Evolutionary conservation across 306 rosid genomes (phyloP), one percentile per base, ranked within the genome.

Genomic region (Oemleria cerasiformis): DNA sequence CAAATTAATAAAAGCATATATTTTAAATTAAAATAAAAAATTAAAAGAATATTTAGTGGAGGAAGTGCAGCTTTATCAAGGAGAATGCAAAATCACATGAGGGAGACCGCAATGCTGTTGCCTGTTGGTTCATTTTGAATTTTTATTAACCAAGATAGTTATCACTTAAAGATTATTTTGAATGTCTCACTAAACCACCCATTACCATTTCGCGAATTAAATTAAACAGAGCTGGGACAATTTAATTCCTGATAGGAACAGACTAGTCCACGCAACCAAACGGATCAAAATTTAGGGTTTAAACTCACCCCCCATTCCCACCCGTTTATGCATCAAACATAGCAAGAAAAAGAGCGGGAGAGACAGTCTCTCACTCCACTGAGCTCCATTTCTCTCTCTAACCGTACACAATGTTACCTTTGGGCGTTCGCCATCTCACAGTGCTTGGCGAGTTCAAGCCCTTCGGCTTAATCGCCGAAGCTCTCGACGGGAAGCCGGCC

Each of bases 401-500:
- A 47, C 34, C 71, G 42, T 10, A 66, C 17, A 25, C 23, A 56
- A 44, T 87, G 97, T 90, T 92, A 53, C 59, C 72, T 19, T 8
- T 72, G 6, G 90, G 88, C 78, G 87, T 70, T n/a, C 96, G 96
- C 54, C 71, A 75, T 25, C 84, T 93, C 76, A 78, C 92, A 6
- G 87, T 93, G 65, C 94, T 93, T 8, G 98, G 98, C 71, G 96
- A 87, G 80, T 93, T 93, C 89, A 90, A 93, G 84, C 97, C 98
- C 4, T 90, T 90, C 55, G 98, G 98, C 21, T 80, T 92, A 68
- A 81, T 92, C n/a, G 98, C 97, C 53, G 98, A 92, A 85, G 92
- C 96, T 55, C 86, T 92, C 23, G 98, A 90, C 59, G 97, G 98
- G 16, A 90, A 92, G 78, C 82, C 88, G 54, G 68, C 84, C 12